Conservation (phyloP, 2,329 filamentous ascomycete genomes). For the Xylariaceae sp. region DNA sequence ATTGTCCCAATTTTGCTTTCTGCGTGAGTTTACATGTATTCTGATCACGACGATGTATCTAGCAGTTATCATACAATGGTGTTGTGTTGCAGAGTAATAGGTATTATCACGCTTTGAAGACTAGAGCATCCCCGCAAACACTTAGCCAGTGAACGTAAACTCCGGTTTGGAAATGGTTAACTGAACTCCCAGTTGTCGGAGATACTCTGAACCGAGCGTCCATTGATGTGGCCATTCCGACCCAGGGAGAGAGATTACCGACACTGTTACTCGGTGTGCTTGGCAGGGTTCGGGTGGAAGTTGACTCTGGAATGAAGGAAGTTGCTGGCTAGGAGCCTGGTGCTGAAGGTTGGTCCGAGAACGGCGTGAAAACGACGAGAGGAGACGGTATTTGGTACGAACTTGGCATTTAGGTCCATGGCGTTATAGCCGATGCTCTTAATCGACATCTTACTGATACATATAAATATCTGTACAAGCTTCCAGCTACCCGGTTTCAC, state of each 20-base stretch:
- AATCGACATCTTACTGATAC: background rate
- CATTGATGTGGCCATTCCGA: conserved; percentile 57
- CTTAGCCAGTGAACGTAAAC: conserved; percentile 29
- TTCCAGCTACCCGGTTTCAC: background rate
- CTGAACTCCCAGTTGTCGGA: conserved; percentile 46
- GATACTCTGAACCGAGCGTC: conserved; percentile 55
- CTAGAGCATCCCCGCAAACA: too few relatives aligned
- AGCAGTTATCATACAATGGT: too few relatives aligned
- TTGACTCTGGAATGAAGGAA: conserved; percentile 53
- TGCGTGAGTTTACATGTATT: too few relatives aligned
- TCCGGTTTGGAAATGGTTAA: conserved; percentile 46
- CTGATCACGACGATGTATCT: too few relatives aligned
- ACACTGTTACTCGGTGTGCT: conserved; percentile 45
- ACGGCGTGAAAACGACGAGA: conserved; percentile 1
- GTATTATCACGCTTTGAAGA: too few relatives aligned
- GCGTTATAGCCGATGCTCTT: background rate
- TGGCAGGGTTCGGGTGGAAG: conserved; percentile 52
- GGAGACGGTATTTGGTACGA: conserved; percentile 6
- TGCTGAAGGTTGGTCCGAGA: conserved; percentile 50
- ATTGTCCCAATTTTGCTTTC: too few relatives aligned
- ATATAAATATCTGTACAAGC: background rate
- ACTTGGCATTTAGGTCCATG: background rate
- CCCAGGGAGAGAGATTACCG: conserved; percentile 52
- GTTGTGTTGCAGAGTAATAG: too few relatives aligned
- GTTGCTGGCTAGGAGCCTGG: conserved; percentile 48